These are phyloP conservation scores for Elsinoe arachidis DNA, from an alignment of 2,329 filamentous ascomycete genomes.

Conservation along the genomic window DNA sequence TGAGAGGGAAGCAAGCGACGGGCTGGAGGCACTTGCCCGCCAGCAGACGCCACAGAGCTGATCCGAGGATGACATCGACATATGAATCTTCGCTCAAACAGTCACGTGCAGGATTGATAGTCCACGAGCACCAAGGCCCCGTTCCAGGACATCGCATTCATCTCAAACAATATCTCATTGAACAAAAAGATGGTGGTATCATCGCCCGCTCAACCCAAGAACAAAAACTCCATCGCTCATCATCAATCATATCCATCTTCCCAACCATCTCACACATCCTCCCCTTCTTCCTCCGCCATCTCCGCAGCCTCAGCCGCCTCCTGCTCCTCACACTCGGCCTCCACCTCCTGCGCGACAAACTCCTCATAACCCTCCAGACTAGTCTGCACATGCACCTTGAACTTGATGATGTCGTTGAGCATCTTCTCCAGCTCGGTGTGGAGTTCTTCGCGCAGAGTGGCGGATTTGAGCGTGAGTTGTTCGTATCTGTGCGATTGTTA, in stretches of 20 bases:
- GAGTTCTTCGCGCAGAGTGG: conserved; percentile 85
- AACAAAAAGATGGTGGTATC: neutral
- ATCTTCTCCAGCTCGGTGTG: conserved; percentile 95
- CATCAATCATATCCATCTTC: conserved; percentile 9
- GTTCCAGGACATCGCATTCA: too few relatives aligned
- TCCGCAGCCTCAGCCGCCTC: conserved; percentile 24
- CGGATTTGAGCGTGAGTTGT: conserved; percentile 76
- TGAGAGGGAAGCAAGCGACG: too few relatives aligned
- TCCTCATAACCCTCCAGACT: conserved; percentile 87
- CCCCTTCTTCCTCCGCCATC: conserved; percentile 8
- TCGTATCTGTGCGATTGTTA: conserved; percentile 58
- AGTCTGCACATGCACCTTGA: conserved; percentile 95
- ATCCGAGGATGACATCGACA: too few relatives aligned
- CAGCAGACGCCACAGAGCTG: too few relatives aligned
- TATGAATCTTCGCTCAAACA: too few relatives aligned
- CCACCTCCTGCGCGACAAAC: conserved; percentile 89
- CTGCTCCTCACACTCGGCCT: conserved; percentile 49
- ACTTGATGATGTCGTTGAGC: conserved; percentile 94
- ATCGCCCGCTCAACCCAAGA: neutral
- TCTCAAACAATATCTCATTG: neutral
- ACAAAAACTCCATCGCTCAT: neutral
- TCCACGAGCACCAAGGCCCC: too few relatives aligned
- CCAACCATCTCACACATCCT: neutral
- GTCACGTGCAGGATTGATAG: too few relatives aligned
- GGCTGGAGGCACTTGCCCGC: too few relatives aligned